Evolutionary conservation across 179 eudicot species (phyloP).

Genomic region (Patellifolia procumbens): DNA sequence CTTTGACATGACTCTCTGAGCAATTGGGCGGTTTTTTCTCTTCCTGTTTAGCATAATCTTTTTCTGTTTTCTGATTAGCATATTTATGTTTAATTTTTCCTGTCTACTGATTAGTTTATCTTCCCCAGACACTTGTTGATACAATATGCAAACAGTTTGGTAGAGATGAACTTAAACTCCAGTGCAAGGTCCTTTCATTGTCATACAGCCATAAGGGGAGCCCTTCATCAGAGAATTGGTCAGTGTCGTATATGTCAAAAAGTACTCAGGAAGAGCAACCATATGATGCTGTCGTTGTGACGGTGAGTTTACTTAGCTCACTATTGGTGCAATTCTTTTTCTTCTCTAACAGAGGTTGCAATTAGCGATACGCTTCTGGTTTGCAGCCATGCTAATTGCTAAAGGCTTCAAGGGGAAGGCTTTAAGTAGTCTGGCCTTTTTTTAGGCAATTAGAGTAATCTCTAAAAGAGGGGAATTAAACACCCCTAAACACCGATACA

Average conservation of each 20-base stretch:
- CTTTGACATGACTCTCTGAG: constrained; percentile 2
- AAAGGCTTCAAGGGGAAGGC: not conserved
- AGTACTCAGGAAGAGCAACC: constrained; percentile 41
- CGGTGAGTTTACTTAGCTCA: constrained; percentile 52
- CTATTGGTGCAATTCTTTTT: not conserved
- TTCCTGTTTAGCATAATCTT: no score
- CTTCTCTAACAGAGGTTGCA: not conserved
- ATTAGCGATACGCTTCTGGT: not conserved
- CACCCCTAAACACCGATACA: no score
- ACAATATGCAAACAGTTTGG: constrained; percentile 65
- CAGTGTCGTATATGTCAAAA: constrained; percentile 56
- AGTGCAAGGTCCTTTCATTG: constrained; percentile 72
- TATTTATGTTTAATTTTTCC: not conserved
- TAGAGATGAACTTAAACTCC: constrained; percentile 72
- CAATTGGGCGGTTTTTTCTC: not conserved
- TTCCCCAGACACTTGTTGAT: constrained; percentile 72
- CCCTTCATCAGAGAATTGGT: constrained; percentile 56
- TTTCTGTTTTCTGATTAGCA: constrained; percentile 21
- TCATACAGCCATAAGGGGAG: constrained; percentile 47
- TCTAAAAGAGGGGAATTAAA: no score
- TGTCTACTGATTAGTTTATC: constrained; percentile 27
- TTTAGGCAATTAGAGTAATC: no score
- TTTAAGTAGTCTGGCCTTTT: not conserved
- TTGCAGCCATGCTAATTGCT: not conserved
- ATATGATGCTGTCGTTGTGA: constrained; percentile 87